Conservation (phyloP, 2,329 filamentous ascomycete genomes). For the Zymoseptoria passerinii region DNA sequence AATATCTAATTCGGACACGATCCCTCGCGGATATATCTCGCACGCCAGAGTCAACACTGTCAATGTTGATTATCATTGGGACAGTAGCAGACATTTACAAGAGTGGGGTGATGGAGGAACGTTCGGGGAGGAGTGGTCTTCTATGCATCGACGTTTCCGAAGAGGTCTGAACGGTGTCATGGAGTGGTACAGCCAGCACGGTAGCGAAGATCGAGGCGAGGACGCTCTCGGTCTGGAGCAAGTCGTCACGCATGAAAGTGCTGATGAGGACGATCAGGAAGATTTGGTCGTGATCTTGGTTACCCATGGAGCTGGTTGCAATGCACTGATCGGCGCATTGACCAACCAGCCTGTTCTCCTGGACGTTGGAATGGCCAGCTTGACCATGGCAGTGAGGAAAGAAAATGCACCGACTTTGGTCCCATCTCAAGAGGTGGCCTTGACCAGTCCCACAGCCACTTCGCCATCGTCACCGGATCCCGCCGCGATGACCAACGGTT, state of each 20-base stretch:
- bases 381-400: constrained; percentile 76
- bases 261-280: constrained; percentile 48
- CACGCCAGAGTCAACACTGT: constrained; percentile 84
- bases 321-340: constrained; percentile 85
- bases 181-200: constrained; percentile 62
- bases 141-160: constrained; percentile 87
- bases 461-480: constrained; percentile 16
- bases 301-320: constrained; percentile 92
- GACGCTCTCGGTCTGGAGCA: constrained; percentile 29
- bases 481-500: constrained; percentile 11
- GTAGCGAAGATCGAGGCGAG: constrained; percentile 29
- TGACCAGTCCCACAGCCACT: neutral
- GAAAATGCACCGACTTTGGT: constrained; percentile 21
- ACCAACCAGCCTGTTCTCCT: constrained; percentile 85
- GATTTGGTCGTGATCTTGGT: constrained; percentile 80
- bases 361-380: constrained; percentile 80
- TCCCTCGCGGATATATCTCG: constrained; percentile 78
- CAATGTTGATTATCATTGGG: constrained; percentile 90
- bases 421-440: neutral
- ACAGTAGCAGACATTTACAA: constrained; percentile 71
- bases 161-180: constrained; percentile 70
- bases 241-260: constrained; percentile 27
- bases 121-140: constrained; percentile 88
- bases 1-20: constrained; percentile 68
- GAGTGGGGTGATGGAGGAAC: constrained; percentile 82